Conservation (phyloP, 257 asterid species). For the Solanum habrochaites region DNA sequence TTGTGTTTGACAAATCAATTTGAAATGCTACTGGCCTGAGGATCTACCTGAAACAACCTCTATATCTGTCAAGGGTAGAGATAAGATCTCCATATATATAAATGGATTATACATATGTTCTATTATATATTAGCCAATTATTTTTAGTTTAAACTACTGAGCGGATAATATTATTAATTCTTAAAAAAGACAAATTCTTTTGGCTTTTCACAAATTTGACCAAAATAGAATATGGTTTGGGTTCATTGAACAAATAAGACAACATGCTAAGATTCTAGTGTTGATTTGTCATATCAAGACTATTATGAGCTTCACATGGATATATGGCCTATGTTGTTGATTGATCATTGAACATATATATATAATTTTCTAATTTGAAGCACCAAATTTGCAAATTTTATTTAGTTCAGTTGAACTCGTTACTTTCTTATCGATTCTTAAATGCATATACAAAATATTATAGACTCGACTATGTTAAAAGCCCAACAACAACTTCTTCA, state of each 20-base stretch:
- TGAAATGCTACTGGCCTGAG: background rate
- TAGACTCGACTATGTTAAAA: background rate
- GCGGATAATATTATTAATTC: background rate
- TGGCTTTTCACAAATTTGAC: background rate
- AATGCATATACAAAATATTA: background rate
- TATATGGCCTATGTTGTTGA: background rate
- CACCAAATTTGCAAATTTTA: background rate
- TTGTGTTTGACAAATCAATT: background rate
- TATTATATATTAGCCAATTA: background rate
- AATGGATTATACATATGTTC: background rate
- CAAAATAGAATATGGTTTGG: background rate
- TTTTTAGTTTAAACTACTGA: background rate
- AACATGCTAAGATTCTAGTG: background rate
- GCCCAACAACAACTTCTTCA: background rate
- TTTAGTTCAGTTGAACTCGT: background rate
- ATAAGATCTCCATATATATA: background rate
- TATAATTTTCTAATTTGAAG: background rate
- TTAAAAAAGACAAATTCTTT: background rate
- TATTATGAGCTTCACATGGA: background rate
- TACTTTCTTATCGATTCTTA: background rate
- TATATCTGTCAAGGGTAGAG: background rate
- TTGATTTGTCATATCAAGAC: background rate
- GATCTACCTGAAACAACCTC: background rate
- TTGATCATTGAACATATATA: background rate
- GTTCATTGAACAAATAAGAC: background rate